Percentiles rank a stretch among this genome's conserved stretches.
These are phyloP conservation scores for Aspergillus sp. DNA, from an alignment of 2,329 filamentous ascomycete genomes.

Conservation along the genomic window DNA sequence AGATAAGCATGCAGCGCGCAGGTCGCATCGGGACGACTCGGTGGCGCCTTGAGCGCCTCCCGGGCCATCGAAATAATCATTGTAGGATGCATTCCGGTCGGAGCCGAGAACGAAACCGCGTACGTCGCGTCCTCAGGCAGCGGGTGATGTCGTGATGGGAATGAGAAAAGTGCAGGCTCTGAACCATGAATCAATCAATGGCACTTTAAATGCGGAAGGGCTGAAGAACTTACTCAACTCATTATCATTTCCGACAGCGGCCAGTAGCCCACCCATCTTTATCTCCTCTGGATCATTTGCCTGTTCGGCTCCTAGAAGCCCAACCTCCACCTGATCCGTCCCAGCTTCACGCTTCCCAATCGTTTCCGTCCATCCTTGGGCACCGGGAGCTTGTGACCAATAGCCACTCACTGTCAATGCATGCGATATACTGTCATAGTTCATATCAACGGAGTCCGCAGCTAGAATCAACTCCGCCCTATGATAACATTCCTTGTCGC, in stretches of 20 bases:
- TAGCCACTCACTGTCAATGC: conserved; percentile 64
- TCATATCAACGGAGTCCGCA: conserved; percentile 71
- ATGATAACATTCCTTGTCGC: conserved; percentile 52
- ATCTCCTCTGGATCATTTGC: conserved; percentile 67
- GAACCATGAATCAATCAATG: neutral
- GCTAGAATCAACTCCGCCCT: conserved; percentile 48
- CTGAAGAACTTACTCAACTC: conserved; percentile 55
- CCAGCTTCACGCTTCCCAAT: conserved; percentile 31
- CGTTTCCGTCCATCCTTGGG: conserved; percentile 48
- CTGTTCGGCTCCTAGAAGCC: conserved; percentile 68
- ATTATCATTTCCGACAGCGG: conserved; percentile 72
- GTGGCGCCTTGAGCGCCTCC: conserved; percentile 48
- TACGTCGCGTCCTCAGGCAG: conserved; percentile 55
- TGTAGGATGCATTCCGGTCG: conserved; percentile 81
- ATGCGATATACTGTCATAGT: conserved; percentile 70
- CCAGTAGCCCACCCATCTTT: conserved; percentile 74
- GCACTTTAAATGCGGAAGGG: neutral
- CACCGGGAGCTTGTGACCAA: conserved; percentile 50
- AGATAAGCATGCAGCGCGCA: conserved; percentile 79
- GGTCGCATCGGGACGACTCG: conserved; percentile 47
- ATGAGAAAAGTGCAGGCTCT: conserved; percentile 78
- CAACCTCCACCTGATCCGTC: conserved; percentile 70
- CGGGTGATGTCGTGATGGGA: conserved; percentile 74
- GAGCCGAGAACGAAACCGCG: conserved; percentile 62
- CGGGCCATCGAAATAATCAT: conserved; percentile 66